A percentile compares a stretch with the other conserved stretches of the same genome.
phyloP scores from a whole-genome alignment of 768 basidiomycete species.

The Tylopilus vinaceipallidus region DNA sequence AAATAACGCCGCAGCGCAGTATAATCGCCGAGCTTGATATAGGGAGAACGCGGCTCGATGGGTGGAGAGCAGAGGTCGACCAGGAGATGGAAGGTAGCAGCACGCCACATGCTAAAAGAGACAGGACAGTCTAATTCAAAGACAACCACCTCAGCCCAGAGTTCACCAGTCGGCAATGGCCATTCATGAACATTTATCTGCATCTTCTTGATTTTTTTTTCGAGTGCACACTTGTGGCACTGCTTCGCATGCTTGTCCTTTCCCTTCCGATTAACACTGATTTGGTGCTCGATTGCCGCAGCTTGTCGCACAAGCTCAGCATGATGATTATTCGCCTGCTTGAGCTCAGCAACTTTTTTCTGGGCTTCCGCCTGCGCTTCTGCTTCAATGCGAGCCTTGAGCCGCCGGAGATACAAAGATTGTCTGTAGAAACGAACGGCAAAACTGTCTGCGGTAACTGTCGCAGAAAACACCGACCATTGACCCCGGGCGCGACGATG shows the following conservation, averaged over 20 bases:
- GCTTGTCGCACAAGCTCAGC: slow-evolving; percentile 11
- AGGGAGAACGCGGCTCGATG: slow-evolving; percentile 2
- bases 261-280: neutral
- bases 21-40: slow-evolving; percentile 19
- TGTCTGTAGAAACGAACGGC: slow-evolving; percentile 34
- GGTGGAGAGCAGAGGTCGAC: slow-evolving; percentile 33
- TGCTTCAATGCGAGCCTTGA: slow-evolving; percentile 32
- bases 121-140: slow-evolving; percentile 44
- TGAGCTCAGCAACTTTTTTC: slow-evolving; percentile 31
- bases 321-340: slow-evolving; percentile 21
- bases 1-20: slow-evolving; percentile 8
- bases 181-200: slow-evolving; percentile 42
- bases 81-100: slow-evolving; percentile 38
- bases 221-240: slow-evolving; percentile 33
- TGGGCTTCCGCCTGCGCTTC: slow-evolving; percentile 19
- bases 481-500: slow-evolving; percentile 24
- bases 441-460: slow-evolving; percentile 23
- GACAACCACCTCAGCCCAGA: slow-evolving; percentile 30
- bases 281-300: slow-evolving; percentile 2
- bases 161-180: slow-evolving; percentile 36
- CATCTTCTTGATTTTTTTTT: slow-evolving; percentile 20
- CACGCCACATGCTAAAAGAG: slow-evolving; percentile 44
- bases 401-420: slow-evolving; percentile 20
- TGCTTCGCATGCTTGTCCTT: neutral
- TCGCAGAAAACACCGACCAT: slow-evolving; percentile 36